Conservation (phyloP, 169 alveolate species). For the Sarcocystis neurona region DNA sequence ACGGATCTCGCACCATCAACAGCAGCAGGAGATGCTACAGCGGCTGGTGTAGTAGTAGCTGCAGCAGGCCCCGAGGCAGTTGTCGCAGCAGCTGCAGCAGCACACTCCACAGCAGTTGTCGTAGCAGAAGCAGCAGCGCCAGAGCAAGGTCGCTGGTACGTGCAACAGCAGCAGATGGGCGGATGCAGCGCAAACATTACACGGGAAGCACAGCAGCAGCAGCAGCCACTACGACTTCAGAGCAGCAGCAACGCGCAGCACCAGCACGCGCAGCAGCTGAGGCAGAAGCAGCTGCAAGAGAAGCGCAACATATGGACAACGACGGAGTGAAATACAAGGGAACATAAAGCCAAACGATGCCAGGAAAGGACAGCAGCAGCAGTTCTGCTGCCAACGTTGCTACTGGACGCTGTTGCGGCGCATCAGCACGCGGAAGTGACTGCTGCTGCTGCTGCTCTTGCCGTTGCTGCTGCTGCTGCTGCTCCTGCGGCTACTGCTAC, state of each 20-base stretch:
- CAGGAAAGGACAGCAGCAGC: no score
- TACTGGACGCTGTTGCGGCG: no score
- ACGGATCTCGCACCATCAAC: neutral
- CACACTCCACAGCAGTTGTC: neutral
- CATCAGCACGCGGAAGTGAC: constrained; percentile 1
- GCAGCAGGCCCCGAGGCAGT: neutral
- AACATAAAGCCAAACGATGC: no score
- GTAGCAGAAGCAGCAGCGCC: constrained; percentile 38
- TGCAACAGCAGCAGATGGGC: neutral
- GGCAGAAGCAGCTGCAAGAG: no score
- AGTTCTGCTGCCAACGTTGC: no score
- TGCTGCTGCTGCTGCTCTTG: constrained; percentile 34
- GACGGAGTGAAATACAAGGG: no score
- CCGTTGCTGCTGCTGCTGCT: constrained; percentile 10
- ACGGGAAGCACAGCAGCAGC: no score
- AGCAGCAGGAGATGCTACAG: constrained; percentile 32
- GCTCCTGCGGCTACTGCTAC: constrained; percentile 27
- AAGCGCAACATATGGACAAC: no score
- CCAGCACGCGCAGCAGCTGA: no score
- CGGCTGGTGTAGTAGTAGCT: neutral
- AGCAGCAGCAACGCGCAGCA: no score
- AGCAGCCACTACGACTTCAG: no score
- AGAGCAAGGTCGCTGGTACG: neutral
- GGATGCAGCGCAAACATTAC: constrained; percentile 3
- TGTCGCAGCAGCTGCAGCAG: neutral